Evolutionary conservation across 768 basidiomycete genomes (phyloP).

Genomic region (Piloderma croceum): DNA sequence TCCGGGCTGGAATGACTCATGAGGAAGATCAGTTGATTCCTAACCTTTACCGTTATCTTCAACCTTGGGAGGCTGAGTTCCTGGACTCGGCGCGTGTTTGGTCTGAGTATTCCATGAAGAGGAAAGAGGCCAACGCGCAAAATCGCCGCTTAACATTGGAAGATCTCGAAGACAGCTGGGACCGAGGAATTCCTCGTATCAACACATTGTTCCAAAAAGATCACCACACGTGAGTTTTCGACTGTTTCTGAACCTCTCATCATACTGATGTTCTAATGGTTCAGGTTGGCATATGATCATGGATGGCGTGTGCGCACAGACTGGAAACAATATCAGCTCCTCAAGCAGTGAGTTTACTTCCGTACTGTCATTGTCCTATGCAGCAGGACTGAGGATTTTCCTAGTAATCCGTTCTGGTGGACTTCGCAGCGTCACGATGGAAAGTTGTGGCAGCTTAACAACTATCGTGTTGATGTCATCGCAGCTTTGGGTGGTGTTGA

Average conservation of each 20-base stretch:
- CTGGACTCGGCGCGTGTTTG: slow-evolving; percentile 97
- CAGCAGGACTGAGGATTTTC: slow-evolving; percentile 3
- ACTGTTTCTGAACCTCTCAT: background rate
- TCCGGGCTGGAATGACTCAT: slow-evolving; percentile 98
- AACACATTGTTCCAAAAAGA: slow-evolving; percentile 99
- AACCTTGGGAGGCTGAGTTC: slow-evolving; percentile 98
- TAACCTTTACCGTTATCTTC: slow-evolving; percentile 93
- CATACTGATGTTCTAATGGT: slow-evolving; percentile 8
- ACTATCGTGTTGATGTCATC: slow-evolving; percentile 97
- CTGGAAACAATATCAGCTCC: slow-evolving; percentile 95
- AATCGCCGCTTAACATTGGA: slow-evolving; percentile 95
- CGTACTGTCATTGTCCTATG: background rate
- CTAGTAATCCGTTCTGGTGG: slow-evolving; percentile 98
- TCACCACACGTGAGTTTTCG: slow-evolving; percentile 67
- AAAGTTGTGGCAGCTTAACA: slow-evolving; percentile 95
- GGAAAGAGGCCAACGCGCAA: slow-evolving; percentile 98
- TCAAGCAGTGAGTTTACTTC: slow-evolving; percentile 65
- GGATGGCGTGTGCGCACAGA: slow-evolving; percentile 98
- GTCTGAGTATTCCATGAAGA: slow-evolving; percentile 99
- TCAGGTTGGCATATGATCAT: slow-evolving; percentile 95
- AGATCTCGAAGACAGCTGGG: slow-evolving; percentile 98
- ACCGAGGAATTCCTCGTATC: slow-evolving; percentile 96
- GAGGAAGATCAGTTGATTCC: slow-evolving; percentile 94
- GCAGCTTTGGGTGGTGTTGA: slow-evolving; percentile 97
- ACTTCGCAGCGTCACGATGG: slow-evolving; percentile 95